phyloP scores from a whole-genome alignment of 1,284 basidiomycete species.

The Trametes polyzona region DNA sequence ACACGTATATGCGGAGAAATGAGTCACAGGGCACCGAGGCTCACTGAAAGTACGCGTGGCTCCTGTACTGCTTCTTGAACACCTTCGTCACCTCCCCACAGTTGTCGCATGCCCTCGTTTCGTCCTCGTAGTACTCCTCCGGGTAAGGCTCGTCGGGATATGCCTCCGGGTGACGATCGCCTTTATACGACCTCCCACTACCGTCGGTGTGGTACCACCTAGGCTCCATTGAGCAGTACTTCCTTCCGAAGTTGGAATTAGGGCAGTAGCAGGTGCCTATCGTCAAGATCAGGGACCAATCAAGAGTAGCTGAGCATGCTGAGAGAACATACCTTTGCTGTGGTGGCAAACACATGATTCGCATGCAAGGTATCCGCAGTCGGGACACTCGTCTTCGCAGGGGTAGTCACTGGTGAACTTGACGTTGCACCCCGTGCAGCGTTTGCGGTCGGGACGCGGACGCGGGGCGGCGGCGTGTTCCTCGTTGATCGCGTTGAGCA shows the following conservation, averaged over 20 bases:
- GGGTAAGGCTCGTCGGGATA: constrained; percentile 20
- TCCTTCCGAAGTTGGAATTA: constrained; percentile 39
- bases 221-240: constrained; percentile 39
- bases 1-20: too few relatives aligned
- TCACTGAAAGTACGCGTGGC: background rate
- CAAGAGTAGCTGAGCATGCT: too few relatives aligned
- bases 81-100: constrained; percentile 37
- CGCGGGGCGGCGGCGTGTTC: constrained; percentile 25
- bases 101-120: constrained; percentile 37
- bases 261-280: constrained; percentile 42
- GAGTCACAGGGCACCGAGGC: background rate
- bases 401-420: constrained; percentile 11
- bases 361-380: constrained; percentile 41
- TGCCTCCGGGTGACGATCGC: constrained; percentile 39
- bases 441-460: background rate
- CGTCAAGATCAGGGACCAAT: background rate
- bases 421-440: constrained; percentile 16
- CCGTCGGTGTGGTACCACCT: constrained; percentile 37
- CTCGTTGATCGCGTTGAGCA: constrained; percentile 34
- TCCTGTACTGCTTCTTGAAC: constrained; percentile 28
- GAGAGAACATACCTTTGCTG: constrained; percentile 25
- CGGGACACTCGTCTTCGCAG: constrained; percentile 16
- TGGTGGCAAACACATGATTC: constrained; percentile 36
- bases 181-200: constrained; percentile 31
- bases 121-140: constrained; percentile 34